A percentile compares a stretch with the other conserved stretches of the same genome.
Conservation (phyloP, 257 asterid species). For the Capsicum pubescens region DNA sequence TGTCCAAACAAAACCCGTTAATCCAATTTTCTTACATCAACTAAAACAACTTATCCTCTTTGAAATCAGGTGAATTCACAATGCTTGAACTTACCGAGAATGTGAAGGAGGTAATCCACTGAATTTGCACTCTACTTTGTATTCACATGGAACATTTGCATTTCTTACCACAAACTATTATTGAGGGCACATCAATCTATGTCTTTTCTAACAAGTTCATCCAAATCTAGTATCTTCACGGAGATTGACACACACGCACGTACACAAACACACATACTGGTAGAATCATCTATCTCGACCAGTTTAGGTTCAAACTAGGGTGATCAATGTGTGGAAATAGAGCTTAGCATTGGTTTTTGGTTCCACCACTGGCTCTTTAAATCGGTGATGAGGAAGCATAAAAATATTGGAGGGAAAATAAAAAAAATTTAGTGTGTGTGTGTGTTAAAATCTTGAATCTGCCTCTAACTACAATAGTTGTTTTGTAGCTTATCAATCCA, state of each 20-base stretch:
- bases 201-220: background rate
- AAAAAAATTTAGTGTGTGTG: too few relatives aligned
- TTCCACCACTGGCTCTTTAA: too few relatives aligned
- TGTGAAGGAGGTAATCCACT: slow-evolving; percentile 76
- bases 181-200: too few relatives aligned
- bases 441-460: background rate
- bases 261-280: too few relatives aligned
- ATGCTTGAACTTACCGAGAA: slow-evolving; percentile 95
- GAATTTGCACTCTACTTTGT: background rate
- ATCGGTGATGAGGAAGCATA: too few relatives aligned
- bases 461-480: background rate
- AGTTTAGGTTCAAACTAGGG: too few relatives aligned
- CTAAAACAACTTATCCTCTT: background rate
- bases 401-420: too few relatives aligned
- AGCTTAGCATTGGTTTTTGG: too few relatives aligned
- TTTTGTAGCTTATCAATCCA: slow-evolving; percentile 75
- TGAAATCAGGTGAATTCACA: slow-evolving; percentile 81
- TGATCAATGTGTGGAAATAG: too few relatives aligned
- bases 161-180: background rate
- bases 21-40: background rate
- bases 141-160: background rate
- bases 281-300: too few relatives aligned
- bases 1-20: background rate
- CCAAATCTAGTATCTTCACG: background rate
- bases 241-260: too few relatives aligned